phyloP scores from a whole-genome alignment of 768 basidiomycete genomes.

The Phylloporus sp. region DNA sequence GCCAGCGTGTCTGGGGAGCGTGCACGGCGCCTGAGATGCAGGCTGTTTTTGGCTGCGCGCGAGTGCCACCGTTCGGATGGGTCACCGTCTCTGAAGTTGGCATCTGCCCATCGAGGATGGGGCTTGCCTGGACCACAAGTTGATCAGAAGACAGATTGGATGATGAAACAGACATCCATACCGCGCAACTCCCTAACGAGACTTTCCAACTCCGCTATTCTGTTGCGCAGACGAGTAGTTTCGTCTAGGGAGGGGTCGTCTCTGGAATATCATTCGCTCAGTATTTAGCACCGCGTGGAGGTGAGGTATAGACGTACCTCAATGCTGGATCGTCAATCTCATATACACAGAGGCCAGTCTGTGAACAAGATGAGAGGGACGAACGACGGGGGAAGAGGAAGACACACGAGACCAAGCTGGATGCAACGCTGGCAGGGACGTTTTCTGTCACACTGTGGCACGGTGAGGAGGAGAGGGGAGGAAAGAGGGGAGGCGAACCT shows the following conservation, averaged over 20 bases:
- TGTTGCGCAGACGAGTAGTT: slow-evolving; percentile 74
- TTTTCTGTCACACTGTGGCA: slow-evolving; percentile 72
- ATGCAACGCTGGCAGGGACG: slow-evolving; percentile 89
- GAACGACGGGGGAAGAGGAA: background rate
- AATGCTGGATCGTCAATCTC: slow-evolving; percentile 88
- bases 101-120: slow-evolving; percentile 82
- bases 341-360: slow-evolving; percentile 94
- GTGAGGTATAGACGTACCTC: slow-evolving; percentile 40
- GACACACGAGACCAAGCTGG: slow-evolving; percentile 72
- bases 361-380: slow-evolving; percentile 4
- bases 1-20: slow-evolving; percentile 34
- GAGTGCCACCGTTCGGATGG: slow-evolving; percentile 85
- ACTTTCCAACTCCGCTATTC: slow-evolving; percentile 91
- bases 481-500: slow-evolving; percentile 44
- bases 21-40: slow-evolving; percentile 39
- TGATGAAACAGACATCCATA: slow-evolving; percentile 29
- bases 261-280: slow-evolving; percentile 34
- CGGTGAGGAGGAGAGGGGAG: slow-evolving; percentile 4
- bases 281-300: background rate
- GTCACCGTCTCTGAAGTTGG: slow-evolving; percentile 73
- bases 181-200: slow-evolving; percentile 85
- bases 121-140: slow-evolving; percentile 57
- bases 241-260: slow-evolving; percentile 88
- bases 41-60: slow-evolving; percentile 63
- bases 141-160: slow-evolving; percentile 8